Evolutionary conservation across 768 basidiomycete genomes (phyloP).

Genomic region (Paxillus involutus): DNA sequence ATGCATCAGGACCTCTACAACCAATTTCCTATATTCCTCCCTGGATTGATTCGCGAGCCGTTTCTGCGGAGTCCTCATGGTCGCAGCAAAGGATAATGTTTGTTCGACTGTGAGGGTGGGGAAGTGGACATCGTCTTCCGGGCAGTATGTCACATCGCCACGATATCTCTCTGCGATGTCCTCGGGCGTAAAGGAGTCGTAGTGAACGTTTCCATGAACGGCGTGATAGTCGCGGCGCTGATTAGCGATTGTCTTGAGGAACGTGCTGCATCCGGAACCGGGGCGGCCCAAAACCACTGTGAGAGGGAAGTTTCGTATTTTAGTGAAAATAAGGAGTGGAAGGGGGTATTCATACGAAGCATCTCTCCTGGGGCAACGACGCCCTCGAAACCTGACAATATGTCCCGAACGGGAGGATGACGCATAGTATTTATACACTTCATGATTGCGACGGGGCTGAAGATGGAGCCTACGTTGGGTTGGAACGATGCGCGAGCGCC

Average conservation of each 20-base stretch:
- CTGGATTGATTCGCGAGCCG: conserved; percentile 20
- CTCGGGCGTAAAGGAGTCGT: conserved; percentile 45
- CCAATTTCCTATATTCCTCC: conserved; percentile 26
- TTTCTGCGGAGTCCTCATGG: conserved; percentile 43
- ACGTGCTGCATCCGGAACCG: conserved; percentile 55
- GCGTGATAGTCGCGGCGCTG: conserved; percentile 39
- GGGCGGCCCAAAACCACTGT: conserved; percentile 83
- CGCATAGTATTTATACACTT: conserved; percentile 41
- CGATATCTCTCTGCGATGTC: conserved; percentile 46
- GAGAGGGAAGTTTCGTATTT: neutral
- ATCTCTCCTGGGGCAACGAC: conserved; percentile 70
- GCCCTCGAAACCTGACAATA: too few species aligned
- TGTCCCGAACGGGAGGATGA: too few species aligned
- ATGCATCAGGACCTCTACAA: conserved; percentile 53
- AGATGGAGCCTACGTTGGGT: conserved; percentile 52
- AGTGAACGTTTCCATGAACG: conserved; percentile 42
- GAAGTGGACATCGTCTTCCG: conserved; percentile 48
- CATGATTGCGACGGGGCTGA: conserved; percentile 43
- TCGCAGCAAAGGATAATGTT: conserved; percentile 52
- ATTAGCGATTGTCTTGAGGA: conserved; percentile 54
- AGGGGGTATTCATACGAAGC: conserved; percentile 58
- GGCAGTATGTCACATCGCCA: conserved; percentile 46
- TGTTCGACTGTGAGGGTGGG: conserved; percentile 49
- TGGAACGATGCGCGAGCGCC: conserved; percentile 45
- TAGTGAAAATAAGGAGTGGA: too few species aligned